These are phyloP conservation scores for Cryptosporidium viatorum DNA, from an alignment of 169 alveolate genomes.

Conservation along the genomic window DNA sequence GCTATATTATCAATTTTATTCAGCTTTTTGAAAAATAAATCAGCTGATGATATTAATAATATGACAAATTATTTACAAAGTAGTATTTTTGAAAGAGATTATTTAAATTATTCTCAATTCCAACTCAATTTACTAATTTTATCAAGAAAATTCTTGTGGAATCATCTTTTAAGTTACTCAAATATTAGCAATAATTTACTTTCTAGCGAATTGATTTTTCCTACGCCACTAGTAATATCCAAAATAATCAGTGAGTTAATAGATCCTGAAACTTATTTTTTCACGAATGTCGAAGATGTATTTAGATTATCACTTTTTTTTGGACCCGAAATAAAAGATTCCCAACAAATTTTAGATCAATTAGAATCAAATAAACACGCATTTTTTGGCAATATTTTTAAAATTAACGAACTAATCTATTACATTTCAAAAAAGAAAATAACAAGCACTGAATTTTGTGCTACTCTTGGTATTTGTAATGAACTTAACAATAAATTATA, in stretches of 20 bases:
- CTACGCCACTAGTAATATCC: constrained; percentile 30
- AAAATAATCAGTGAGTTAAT: neutral
- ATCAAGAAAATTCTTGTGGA: constrained; percentile 15
- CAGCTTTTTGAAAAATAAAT: neutral
- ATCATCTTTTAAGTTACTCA: neutral
- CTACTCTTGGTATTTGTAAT: neutral
- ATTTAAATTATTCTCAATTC: constrained; percentile 11
- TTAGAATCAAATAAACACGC: constrained; percentile 3
- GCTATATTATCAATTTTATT: neutral
- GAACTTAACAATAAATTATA: neutral
- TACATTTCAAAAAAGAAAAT: neutral
- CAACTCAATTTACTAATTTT: neutral
- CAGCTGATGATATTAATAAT: neutral
- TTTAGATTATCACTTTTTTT: constrained; percentile 37
- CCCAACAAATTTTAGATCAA: neutral
- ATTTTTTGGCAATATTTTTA: constrained; percentile 20
- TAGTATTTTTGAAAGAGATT: neutral
- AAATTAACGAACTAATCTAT: neutral
- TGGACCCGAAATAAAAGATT: neutral
- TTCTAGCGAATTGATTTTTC: constrained; percentile 5
- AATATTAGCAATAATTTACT: neutral
- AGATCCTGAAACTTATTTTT: constrained; percentile 23
- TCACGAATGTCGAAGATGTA: neutral
- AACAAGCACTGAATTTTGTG: neutral
- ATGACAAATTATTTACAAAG: neutral